Base-by-base conservation (phyloP, 164 flowering plant species). In the Nymphaea thermarum region DNA sequence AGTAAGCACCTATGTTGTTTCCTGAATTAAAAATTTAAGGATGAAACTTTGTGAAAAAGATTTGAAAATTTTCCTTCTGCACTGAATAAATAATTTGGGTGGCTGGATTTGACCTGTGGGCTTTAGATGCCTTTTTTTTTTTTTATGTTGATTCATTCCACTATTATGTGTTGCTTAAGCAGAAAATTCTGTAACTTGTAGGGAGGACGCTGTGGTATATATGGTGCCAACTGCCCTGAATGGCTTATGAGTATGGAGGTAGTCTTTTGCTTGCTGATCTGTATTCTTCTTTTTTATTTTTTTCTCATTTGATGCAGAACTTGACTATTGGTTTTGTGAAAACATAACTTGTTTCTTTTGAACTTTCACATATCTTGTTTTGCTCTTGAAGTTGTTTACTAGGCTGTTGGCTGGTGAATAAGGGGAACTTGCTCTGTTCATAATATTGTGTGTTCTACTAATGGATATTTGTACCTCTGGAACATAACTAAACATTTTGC, bases 211-310 rank as follows among this genome's bases (percentile, higher is more conserved):
- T 92, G 99, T 78, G 98, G 99, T 45, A 92, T 95, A 25, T 90
- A 86, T 80, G 97, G 99, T 73, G 82, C 77, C 60, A 95, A 95
- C 70, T 83, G 86, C 72, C 74, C 93, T 5, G 91, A 89, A 74
- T 95, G 99, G 99, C 77, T 95, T 43, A 82, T 95, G 65, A 89
- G 95, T 77, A 92, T 95, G 99, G 84, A 95, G 98, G 99, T 95
- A 77, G 42, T 43, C 3, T 2, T 64, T 65, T 63, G 45, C 66
- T 5, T 65, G 7, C 5, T 12, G 7, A 47, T 47, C 55, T 47
- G 12, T 6, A 47, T 47, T 47, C 55, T 47, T 47, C 2, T 12
- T 6, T 2, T 47, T 47, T 47, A 47, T 47, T 47, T 47, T 6
- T 47, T 47, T 12, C 7, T 7, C 12, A 47, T 47, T 47, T 47